phyloP scores from a whole-genome alignment of 192 early-diverging fungal genomes.

The Coemansia sp. region DNA sequence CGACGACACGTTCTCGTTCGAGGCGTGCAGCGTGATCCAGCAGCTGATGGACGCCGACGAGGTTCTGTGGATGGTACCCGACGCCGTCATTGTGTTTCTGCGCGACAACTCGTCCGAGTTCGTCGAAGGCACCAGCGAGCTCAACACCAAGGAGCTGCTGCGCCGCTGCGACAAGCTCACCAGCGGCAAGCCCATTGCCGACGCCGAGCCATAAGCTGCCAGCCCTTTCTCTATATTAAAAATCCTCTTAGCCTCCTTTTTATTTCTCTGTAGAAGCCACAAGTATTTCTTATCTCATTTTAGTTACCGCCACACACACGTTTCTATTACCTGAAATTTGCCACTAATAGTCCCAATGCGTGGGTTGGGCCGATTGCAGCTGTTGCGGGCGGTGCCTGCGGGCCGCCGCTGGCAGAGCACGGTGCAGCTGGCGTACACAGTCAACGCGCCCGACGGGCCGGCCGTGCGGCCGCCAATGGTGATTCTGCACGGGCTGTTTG shows the following conservation, averaged over 20 bases:
- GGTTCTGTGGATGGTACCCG: slow-evolving; percentile 61
- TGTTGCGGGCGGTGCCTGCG: background rate
- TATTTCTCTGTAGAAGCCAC: background rate
- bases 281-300: too few species aligned
- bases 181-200: background rate
- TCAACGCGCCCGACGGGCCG: slow-evolving; percentile 4
- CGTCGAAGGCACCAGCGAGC: slow-evolving; percentile 32
- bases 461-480: slow-evolving; percentile 52
- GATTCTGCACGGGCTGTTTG: slow-evolving; percentile 89
- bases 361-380: background rate
- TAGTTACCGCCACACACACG: too few species aligned
- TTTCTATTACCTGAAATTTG: too few species aligned
- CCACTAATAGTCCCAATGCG: background rate
- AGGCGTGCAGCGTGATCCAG: slow-evolving; percentile 66
- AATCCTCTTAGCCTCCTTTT: background rate
- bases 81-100: slow-evolving; percentile 37
- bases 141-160: slow-evolving; percentile 52
- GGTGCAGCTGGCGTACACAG: slow-evolving; percentile 21
- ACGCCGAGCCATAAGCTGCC: slow-evolving; percentile 2
- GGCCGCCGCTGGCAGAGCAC: slow-evolving; percentile 13
- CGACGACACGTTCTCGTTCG: slow-evolving; percentile 56
- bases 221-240: background rate
- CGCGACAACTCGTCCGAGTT: slow-evolving; percentile 42
- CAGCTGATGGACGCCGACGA: slow-evolving; percentile 63
- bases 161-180: slow-evolving; percentile 34